Evolutionary conservation across 768 basidiomycete species (phyloP).

Genomic region (Tricholoma sp.): DNA sequence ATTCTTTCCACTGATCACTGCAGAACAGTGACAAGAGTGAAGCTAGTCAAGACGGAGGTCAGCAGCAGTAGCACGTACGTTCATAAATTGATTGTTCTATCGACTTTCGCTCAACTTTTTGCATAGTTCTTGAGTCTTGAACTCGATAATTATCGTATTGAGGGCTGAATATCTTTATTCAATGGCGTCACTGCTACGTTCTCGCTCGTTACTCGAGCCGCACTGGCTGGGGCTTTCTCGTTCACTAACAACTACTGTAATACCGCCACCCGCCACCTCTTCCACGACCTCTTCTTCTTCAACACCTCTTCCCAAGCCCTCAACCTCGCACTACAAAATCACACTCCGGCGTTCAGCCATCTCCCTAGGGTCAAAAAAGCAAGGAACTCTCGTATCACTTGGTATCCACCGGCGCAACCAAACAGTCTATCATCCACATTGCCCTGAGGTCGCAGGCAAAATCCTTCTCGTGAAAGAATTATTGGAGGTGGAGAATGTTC

Average conservation of each 20-base stretch:
- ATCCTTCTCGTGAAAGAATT: slow-evolving; percentile 32
- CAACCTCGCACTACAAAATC: slow-evolving; percentile 78
- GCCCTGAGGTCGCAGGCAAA: slow-evolving; percentile 74
- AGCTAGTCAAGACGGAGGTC: no score
- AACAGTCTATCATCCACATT: slow-evolving; percentile 76
- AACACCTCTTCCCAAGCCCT: slow-evolving; percentile 15
- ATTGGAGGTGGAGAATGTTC: slow-evolving; percentile 1
- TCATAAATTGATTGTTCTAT: no score
- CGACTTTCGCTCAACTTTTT: no score
- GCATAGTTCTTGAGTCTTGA: no score
- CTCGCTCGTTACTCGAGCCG: neutral
- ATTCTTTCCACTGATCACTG: no score
- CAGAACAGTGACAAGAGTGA: no score
- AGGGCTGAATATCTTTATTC: no score
- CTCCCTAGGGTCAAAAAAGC: slow-evolving; percentile 60
- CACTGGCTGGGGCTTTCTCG: neutral
- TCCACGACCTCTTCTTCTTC: neutral
- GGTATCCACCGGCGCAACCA: slow-evolving; percentile 81
- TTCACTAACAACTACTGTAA: neutral
- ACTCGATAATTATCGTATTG: no score
- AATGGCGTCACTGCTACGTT: neutral
- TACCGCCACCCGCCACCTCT: neutral
- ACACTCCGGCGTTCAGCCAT: slow-evolving; percentile 86
- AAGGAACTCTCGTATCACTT: slow-evolving; percentile 74
- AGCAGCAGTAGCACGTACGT: no score